Evolutionary conservation across 2,329 filamentous ascomycete species (phyloP).

Genomic region (Atkinsonella hypoxylon): DNA sequence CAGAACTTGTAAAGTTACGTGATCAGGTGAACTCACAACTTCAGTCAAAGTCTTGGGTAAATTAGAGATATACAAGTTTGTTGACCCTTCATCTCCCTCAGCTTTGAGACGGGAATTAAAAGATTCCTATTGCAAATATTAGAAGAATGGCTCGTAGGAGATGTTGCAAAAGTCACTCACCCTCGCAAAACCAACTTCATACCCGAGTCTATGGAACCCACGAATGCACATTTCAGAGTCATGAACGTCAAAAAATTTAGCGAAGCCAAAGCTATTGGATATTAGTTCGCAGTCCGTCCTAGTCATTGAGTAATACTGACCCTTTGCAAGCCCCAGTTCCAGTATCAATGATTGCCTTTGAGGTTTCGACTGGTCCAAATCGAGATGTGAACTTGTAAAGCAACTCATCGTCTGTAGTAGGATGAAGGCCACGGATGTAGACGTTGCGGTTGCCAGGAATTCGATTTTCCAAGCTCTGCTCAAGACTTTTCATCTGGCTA

Average conservation of each 20-base stretch:
- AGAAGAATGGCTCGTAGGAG: conserved; percentile 9
- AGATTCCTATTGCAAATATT: conserved; percentile 55
- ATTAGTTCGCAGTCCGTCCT: conserved; percentile 3
- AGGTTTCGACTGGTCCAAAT: conserved; percentile 90
- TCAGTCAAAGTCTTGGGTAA: conserved; percentile 87
- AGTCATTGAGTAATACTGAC: conserved; percentile 35
- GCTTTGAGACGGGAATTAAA: conserved; percentile 98
- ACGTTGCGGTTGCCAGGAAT: conserved; percentile 90
- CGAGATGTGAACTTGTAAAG: conserved; percentile 70
- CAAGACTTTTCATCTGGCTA: conserved; percentile 78
- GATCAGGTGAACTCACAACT: conserved; percentile 45
- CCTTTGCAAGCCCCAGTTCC: conserved; percentile 92
- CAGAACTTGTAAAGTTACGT: neutral
- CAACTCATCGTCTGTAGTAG: conserved; percentile 88
- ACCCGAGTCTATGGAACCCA: conserved; percentile 86
- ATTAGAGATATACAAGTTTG: conserved; percentile 97
- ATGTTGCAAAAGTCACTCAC: conserved; percentile 34
- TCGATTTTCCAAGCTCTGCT: conserved; percentile 88
- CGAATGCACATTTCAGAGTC: conserved; percentile 94
- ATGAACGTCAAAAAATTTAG: conserved; percentile 79
- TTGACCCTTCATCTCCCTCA: conserved; percentile 77
- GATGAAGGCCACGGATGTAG: conserved; percentile 92
- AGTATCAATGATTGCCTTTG: conserved; percentile 96
- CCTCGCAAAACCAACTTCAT: conserved; percentile 93
- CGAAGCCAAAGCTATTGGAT: conserved; percentile 76